Conservation (phyloP, 805 yeast species). For the Ogataea philodendri region DNA sequence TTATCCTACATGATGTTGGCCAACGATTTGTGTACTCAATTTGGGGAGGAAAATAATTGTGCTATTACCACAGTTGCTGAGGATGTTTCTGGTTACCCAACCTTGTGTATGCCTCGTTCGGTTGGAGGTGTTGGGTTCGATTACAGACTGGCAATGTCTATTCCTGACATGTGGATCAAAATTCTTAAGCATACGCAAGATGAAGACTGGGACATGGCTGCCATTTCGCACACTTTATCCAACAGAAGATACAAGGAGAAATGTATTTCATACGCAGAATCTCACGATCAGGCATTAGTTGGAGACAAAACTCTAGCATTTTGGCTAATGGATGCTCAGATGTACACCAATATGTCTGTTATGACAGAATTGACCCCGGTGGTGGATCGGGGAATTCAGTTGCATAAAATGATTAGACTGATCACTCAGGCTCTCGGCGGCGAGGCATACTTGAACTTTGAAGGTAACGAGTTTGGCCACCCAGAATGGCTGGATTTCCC, state of each 20-base stretch:
- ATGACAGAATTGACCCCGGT: constrained; percentile 70
- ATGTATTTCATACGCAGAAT: constrained; percentile 89
- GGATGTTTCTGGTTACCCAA: constrained; percentile 97
- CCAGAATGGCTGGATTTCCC: constrained; percentile 99
- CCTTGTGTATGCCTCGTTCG: constrained; percentile 71
- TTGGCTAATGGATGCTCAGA: constrained; percentile 98
- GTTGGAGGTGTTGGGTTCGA: constrained; percentile 93
- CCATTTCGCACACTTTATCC: constrained; percentile 75
- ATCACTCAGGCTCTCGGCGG: constrained; percentile 92
- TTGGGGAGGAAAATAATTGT: constrained; percentile 35
- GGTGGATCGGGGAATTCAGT: constrained; percentile 83
- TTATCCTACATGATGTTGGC: constrained; percentile 85
- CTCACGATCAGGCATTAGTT: constrained; percentile 96
- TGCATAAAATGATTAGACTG: constrained; percentile 88
- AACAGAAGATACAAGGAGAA: constrained; percentile 86
- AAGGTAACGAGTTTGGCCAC: constrained; percentile 98
- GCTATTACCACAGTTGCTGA: constrained; percentile 79
- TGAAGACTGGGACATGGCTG: constrained; percentile 88
- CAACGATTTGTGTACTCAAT: constrained; percentile 66
- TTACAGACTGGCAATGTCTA: constrained; percentile 92
- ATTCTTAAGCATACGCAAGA: constrained; percentile 77
- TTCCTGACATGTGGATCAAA: constrained; percentile 99
- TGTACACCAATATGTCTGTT: constrained; percentile 93
- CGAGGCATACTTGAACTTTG: constrained; percentile 92
- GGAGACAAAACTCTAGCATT: constrained; percentile 96